Base-by-base conservation (phyloP, 192 early-diverging fungal genomes). In the Cetraspora pellucida region DNA sequence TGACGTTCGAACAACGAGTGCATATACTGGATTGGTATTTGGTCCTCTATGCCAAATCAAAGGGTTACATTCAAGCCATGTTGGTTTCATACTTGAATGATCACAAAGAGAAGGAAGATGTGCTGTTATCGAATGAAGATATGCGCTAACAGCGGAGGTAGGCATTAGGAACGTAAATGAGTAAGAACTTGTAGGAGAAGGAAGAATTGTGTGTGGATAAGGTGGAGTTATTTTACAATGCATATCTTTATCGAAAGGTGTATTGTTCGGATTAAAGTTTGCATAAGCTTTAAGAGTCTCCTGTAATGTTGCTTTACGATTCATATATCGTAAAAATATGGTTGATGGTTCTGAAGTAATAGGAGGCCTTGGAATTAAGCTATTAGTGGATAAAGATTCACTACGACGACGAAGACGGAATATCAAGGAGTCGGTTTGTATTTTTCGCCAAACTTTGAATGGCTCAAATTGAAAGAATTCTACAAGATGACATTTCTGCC, bases 11-110 rank as follows among this genome's bases (percentile, higher is more conserved):
- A 86, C 85, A 1, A 89, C 84, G 0, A 89, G 75, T 10, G 85
- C 87, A 82, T 89, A 89, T 0, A 87, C 88, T 0, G 88, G 88
- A 47, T 86, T 86, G 13, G 86, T 89, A 68, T 87, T 87, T 17
- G 88, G 88, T 6, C 88, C 88, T 47, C 88, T 80, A 61, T 89
- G 82, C 88, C 88, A 89, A 6, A 83, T 54, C 10, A 87, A 67
- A 4, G 88, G 86, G 17, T 82, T 81, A 4, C 57, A 43, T 14
- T 81, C 79, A 10, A 75, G 44, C 16, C 81, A 66, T 19, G 77
- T 79, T 43, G 73, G 31, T 70, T 77, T 81, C 45, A 81, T 79
- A 43, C 81, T 81, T 10, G 78, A 77, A 14, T 81, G 77, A 65
- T 85, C 85, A 66, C 86, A 87, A 17, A 87, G 67, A 0, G 84